Conservation (phyloP, 306 rosid species). For the Hippophae rhamnoides region DNA sequence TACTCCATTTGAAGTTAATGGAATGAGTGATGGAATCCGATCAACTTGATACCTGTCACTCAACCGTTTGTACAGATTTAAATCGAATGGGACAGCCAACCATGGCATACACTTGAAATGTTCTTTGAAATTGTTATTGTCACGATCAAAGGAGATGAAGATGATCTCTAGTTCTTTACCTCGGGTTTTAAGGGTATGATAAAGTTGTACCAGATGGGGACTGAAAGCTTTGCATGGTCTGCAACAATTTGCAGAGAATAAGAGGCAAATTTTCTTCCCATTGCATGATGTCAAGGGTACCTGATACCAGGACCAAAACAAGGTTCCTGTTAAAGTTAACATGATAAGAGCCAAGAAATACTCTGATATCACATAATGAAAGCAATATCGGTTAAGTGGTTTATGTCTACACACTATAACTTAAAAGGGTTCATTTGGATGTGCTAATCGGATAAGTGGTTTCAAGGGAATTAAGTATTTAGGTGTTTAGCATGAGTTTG, state of each 20-base stretch:
- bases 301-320: constrained; percentile 24
- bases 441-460: no score
- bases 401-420: no score
- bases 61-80: constrained; percentile 43
- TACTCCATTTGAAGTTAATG: constrained; percentile 37
- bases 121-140: constrained; percentile 47
- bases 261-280: constrained; percentile 67
- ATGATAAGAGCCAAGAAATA: background rate
- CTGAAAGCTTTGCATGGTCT: constrained; percentile 76
- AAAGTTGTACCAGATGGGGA: constrained; percentile 55
- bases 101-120: constrained; percentile 73
- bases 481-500: no score
- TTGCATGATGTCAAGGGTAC: constrained; percentile 59
- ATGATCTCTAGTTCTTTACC: constrained; percentile 58
- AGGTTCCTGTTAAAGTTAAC: constrained; percentile 4
- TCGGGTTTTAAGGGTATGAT: constrained; percentile 34
- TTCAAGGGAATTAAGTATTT: no score
- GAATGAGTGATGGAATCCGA: constrained; percentile 68
- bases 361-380: no score
- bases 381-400: no score
- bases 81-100: constrained; percentile 68
- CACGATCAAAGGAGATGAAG: constrained; percentile 59
- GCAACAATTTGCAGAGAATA: constrained; percentile 89
- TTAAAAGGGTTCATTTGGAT: no score
- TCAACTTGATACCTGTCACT: constrained; percentile 37